Base-by-base conservation (phyloP, 164 flowering plant genomes). In the Dillenia suffruticosa region DNA sequence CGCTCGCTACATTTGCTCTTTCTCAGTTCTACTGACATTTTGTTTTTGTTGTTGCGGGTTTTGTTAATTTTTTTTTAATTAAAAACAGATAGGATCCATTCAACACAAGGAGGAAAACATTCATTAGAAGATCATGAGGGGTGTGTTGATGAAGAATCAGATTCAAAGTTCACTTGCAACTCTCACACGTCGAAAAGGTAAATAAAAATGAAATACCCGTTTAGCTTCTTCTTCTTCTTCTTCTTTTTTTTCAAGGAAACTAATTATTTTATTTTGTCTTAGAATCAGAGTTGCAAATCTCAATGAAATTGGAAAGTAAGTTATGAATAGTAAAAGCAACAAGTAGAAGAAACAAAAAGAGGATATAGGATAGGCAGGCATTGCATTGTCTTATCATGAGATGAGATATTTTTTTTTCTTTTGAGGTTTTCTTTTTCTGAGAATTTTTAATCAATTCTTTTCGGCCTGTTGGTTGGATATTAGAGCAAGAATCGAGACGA, bases 101-200 rank as follows among this genome's bases (percentile, higher is more conserved):
- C 64, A 0, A 58, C 46, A 58, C 82, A 70, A 56, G 75, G 65
- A 66, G 72, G 74, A 68, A 71, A 67, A 49, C 68, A 58, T 65
- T 60, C 76, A 65, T 76, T 67, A 52, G 72, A 76, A 46, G 71
- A 72, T 22, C 72, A 79, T 71, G 83, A 74, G 67, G 77, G 70
- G 1, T 59, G 62, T 62, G 72, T 63, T 63, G 75, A 68, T 64
- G 79, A 74, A 68, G 80, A 57, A 59, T 72, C 72, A 52, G 77
- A 71, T 63, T 71, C 75, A 68, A 71, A 67, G 9, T 65, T 63
- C 45, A 57, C 70, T 57, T 61, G 62, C 76, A 57, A 59, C 61
- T 17, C 64, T 59, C 74, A 56, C 47, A 75, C 76, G 61, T 51
- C 72, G n/a, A 81, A 79, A 79, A 78, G 88, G 88, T 81, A 6